Percentiles rank a stretch among this genome's conserved stretches.
Evolutionary conservation across 1,284 basidiomycete species (phyloP).

Genomic region (Malassezia restricta): DNA sequence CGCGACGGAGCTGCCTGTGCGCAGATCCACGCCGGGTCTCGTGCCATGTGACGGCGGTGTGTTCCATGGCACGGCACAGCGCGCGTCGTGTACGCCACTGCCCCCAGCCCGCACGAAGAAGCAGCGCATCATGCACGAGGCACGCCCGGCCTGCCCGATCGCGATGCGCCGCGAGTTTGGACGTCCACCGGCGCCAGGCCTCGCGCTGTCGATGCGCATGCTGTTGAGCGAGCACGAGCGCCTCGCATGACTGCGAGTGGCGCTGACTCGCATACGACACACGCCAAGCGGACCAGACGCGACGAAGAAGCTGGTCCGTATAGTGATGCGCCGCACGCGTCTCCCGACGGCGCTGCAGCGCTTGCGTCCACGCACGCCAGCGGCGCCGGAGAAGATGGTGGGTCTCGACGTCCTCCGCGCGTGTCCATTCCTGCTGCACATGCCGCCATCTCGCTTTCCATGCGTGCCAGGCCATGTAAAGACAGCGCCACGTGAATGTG

Average conservation of each 20-base stretch:
- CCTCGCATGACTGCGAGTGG: background rate
- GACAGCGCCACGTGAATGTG: no score
- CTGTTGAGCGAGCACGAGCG: background rate
- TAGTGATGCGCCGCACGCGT: no score
- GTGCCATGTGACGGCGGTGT: background rate
- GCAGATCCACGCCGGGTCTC: background rate
- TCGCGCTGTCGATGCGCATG: background rate
- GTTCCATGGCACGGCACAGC: background rate
- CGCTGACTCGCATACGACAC: background rate
- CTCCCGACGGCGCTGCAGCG: no score
- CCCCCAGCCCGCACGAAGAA: background rate
- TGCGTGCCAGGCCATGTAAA: no score
- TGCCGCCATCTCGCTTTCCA: no score
- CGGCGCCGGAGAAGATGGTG: no score
- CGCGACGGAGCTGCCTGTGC: background rate
- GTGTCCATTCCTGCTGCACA: no score
- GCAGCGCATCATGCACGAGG: background rate
- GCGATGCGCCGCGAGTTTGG: background rate
- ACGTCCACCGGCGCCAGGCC: background rate
- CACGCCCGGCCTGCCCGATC: background rate
- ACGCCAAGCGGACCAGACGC: background rate
- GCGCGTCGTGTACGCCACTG: background rate
- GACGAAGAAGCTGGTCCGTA: no score
- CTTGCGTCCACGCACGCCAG: no score
- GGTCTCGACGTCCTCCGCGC: no score